Evolutionary conservation across 2,329 filamentous ascomycete species (phyloP).

Genomic region (Aureobasidium pullulans): DNA sequence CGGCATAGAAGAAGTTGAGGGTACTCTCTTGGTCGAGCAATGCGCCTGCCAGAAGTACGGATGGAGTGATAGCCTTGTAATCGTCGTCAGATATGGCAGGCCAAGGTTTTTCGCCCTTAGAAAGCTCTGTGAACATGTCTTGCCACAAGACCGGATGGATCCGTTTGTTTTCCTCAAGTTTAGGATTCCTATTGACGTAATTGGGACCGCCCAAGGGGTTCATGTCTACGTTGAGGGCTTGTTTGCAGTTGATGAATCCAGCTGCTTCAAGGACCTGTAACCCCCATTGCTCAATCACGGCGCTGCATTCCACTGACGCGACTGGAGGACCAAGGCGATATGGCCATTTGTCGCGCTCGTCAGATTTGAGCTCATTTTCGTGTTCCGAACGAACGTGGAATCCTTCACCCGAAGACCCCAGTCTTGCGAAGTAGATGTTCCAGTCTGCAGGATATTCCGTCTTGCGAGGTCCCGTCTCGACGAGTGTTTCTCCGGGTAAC

Average conservation of each 20-base stretch:
- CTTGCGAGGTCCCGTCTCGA: too few relatives aligned
- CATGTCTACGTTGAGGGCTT: background rate
- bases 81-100: background rate
- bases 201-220: background rate
- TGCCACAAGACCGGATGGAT: background rate
- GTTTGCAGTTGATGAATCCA: background rate
- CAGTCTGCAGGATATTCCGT: too few relatives aligned
- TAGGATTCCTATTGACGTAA: background rate
- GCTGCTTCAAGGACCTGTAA: background rate
- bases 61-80: background rate
- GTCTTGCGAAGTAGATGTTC: too few relatives aligned
- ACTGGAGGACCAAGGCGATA: background rate
- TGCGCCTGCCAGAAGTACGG: background rate
- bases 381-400: background rate
- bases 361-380: background rate
- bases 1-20: background rate
- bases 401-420: background rate
- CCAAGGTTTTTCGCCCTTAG: too few relatives aligned
- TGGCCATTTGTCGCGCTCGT: background rate
- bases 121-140: background rate
- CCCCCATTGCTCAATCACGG: background rate
- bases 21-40: background rate
- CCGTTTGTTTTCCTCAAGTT: too few relatives aligned
- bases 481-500: too few relatives aligned
- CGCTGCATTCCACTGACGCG: too few relatives aligned